Conservation (phyloP, 768 basidiomycete genomes). For the Cytidiella melzeri region DNA sequence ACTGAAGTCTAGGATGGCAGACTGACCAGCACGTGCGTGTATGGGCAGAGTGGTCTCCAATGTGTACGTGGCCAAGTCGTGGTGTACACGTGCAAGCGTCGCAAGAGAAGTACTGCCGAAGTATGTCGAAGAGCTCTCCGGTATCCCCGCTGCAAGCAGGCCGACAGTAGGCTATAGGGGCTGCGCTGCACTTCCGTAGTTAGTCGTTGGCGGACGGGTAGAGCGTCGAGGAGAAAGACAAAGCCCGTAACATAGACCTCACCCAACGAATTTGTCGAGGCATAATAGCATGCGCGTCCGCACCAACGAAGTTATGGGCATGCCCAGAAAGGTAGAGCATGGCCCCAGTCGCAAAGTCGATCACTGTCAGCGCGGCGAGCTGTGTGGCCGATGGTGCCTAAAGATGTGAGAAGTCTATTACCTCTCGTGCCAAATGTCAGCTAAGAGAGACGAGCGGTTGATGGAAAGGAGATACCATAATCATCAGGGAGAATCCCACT, state of each 20-base stretch:
- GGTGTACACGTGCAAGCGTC: constrained; percentile 24
- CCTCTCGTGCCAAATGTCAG: constrained; percentile 28
- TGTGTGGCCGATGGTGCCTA: constrained; percentile 58
- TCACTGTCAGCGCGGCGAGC: constrained; percentile 50
- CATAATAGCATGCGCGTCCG: constrained; percentile 47
- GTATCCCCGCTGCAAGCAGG: constrained; percentile 43
- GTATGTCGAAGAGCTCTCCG: constrained; percentile 14
- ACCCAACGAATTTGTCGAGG: constrained; percentile 45
- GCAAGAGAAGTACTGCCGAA: constrained; percentile 29
- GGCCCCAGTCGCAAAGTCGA: constrained; percentile 46
- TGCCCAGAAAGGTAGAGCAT: constrained; percentile 58
- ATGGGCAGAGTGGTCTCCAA: constrained; percentile 34
- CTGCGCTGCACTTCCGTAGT: constrained; percentile 28
- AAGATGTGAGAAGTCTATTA: constrained; percentile 56
- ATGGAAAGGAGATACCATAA: constrained; percentile 32
- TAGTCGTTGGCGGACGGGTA: constrained; percentile 43
- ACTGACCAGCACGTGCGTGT: constrained; percentile 37
- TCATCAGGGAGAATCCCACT: constrained; percentile 57
- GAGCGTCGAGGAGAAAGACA: constrained; percentile 43
- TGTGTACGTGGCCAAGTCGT: constrained; percentile 48
- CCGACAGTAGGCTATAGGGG: constrained; percentile 55
- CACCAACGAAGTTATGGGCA: constrained; percentile 44
- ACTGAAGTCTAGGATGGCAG: constrained; percentile 48
- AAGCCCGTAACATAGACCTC: constrained; percentile 46
- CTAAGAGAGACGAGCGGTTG: background rate